Evolutionary conservation across 202 grass and related monocot genomes (phyloP).

Genomic region (Cymbopogon flexuosus): DNA sequence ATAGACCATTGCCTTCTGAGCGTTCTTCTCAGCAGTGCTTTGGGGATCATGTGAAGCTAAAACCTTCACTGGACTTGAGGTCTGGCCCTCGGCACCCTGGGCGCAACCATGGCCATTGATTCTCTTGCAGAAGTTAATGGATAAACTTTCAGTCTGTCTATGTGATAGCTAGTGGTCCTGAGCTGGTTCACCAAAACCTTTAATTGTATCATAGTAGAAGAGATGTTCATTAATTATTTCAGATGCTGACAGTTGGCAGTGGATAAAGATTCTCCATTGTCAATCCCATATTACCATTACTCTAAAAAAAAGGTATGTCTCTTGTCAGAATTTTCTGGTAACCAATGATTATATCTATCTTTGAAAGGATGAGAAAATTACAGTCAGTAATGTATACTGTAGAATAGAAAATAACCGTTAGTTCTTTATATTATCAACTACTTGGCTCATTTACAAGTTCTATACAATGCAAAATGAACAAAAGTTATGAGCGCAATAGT

Average conservation of each 20-base stretch:
- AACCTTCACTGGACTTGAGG: conserved; percentile 57
- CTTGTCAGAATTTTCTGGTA: conserved; percentile 7
- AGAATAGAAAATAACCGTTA: not conserved
- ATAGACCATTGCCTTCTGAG: conserved; percentile 45
- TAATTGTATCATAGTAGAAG: conserved; percentile 46
- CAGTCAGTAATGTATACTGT: not conserved
- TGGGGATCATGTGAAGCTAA: conserved; percentile 50
- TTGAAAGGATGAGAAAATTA: not conserved
- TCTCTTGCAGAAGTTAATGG: conserved; percentile 4
- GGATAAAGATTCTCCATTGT: conserved; percentile 22
- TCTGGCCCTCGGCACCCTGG: conserved; percentile 32
- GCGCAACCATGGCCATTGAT: conserved; percentile 42
- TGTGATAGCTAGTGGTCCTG: conserved; percentile 28
- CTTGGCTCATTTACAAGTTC: not conserved
- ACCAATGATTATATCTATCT: conserved; percentile 10
- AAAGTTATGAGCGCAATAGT: not conserved
- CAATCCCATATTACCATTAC: conserved; percentile 7
- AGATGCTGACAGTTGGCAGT: conserved; percentile 45
- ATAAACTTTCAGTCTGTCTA: conserved; percentile 22
- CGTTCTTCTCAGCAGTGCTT: conserved; percentile 34
- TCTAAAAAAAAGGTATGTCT: conserved; percentile 39
- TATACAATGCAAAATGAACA: not conserved
- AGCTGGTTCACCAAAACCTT: conserved; percentile 17
- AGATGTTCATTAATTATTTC: conserved; percentile 38
- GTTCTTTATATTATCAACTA: conserved; percentile 9